A percentile compares a stretch with the other conserved stretches of the same genome.
Conservation (phyloP, 2,329 filamentous ascomycete genomes). For the Tetracladium maxilliforme region DNA sequence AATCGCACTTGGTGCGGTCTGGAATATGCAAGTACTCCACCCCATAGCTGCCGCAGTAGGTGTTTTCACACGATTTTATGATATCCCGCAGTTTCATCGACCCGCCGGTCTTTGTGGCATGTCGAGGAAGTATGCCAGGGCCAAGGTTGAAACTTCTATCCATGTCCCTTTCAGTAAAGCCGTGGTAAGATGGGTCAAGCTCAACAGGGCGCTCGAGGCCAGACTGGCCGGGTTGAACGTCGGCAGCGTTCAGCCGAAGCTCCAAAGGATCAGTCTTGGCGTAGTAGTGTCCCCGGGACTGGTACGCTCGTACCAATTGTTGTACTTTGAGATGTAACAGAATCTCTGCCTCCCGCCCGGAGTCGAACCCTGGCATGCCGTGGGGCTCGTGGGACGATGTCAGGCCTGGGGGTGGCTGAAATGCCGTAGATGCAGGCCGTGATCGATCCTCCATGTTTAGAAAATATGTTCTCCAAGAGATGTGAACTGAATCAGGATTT, state of each 20-base stretch:
- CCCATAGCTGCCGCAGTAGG: slow-evolving; percentile 96
- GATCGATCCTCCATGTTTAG: slow-evolving; percentile 97
- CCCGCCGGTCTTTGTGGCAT: slow-evolving; percentile 73
- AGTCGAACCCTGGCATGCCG: slow-evolving; percentile 56
- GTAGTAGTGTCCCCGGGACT: slow-evolving; percentile 96
- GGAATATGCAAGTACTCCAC: slow-evolving; percentile 99
- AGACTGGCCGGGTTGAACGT: slow-evolving; percentile 81
- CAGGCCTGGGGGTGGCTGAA: slow-evolving; percentile 90
- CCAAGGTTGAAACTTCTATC: slow-evolving; percentile 85
- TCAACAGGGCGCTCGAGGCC: slow-evolving; percentile 50
- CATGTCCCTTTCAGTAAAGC: slow-evolving; percentile 87
- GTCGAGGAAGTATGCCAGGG: slow-evolving; percentile 87
- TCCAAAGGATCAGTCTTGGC: slow-evolving; percentile 92
- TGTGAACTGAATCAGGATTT: slow-evolving; percentile 83
- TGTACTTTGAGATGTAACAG: slow-evolving; percentile 98
- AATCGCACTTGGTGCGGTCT: slow-evolving; percentile 94
- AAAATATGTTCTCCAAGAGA: slow-evolving; percentile 99
- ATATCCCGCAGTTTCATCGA: slow-evolving; percentile 98
- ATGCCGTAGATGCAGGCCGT: slow-evolving; percentile 95
- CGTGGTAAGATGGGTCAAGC: slow-evolving; percentile 41
- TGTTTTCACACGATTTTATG: slow-evolving; percentile 78
- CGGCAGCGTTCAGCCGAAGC: slow-evolving; percentile 78
- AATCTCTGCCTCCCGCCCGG: slow-evolving; percentile 60
- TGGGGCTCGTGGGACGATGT: slow-evolving; percentile 68
- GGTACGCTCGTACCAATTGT: slow-evolving; percentile 90